Base-by-base conservation (phyloP, 1,284 basidiomycete species). In the Acaromyces ingoldii region DNA sequence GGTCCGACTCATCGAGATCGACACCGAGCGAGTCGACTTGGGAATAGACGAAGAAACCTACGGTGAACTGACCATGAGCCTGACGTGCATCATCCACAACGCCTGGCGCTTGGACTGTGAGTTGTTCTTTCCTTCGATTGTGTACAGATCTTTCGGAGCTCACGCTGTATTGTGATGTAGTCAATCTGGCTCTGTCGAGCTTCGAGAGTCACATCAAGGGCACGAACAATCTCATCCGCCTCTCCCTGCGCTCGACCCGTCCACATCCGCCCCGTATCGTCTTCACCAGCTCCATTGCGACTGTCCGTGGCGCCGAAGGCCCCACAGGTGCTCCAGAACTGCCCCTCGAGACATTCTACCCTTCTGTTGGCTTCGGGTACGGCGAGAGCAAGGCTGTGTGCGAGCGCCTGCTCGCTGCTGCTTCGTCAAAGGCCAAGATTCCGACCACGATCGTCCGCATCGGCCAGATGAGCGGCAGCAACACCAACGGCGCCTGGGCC, bases 81-180 rank as follows among this genome's bases (percentile, higher is more conserved):
- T 75, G n/a, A 78, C 77, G 1, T 67, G 67, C 37, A 73, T 78
- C 49, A 62, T 78, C 10, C 76, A 78, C 57, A 7, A n/a, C n/a
- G n/a, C n/a, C n/a, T n/a, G n/a, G n/a, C n/a, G n/a, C n/a, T n/a
- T 21, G 19, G 6, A 7, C 36, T n/a, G 15, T n/a, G 13, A 10
- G 15, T 37, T 7, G 7, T 17, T 7, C 29, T 6, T 13, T 30
- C 29, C 29, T 30, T 13, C 7, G 7, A 6, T 13, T 30, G 7
- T 30, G 7, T 37, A 7, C 36, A 15, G 19, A n/a, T 17, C 13
- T 7, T 21, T 17, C 36, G 6, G 19, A 7, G 36, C 36, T 9
- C 9, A 17, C 7, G 13, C 13, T n/a, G 15, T 21, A 17, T 7
- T 17, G 19, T 17, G 13, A 15, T 21, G 2, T 7, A 6, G 6